Conservation (phyloP, 768 basidiomycete genomes). For the Sarcodon sp. region DNA sequence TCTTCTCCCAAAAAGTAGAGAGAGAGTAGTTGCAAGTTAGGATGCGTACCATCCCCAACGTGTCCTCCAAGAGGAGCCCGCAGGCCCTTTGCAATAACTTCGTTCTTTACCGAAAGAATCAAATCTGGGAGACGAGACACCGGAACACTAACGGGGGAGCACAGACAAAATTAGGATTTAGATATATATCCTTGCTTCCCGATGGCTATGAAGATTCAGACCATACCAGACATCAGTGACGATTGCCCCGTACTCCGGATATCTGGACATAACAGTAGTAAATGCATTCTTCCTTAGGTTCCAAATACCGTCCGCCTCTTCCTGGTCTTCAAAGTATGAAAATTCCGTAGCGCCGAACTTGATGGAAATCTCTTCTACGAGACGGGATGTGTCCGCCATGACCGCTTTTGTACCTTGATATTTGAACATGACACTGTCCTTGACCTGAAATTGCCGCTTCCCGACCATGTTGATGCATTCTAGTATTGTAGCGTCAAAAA, state of each 20-base stretch:
- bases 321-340: not conserved
- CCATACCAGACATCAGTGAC: too few relatives aligned
- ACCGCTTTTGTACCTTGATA: not conserved
- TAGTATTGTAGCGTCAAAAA: conserved; percentile 39
- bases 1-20: not conserved
- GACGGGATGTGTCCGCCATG: too few relatives aligned
- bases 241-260: too few relatives aligned
- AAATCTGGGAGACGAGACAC: conserved; percentile 58
- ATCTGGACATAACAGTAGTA: too few relatives aligned
- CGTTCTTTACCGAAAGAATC: conserved; percentile 69
- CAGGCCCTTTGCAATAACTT: conserved; percentile 45
- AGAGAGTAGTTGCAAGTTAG: conserved; percentile 10
- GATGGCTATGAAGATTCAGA: too few relatives aligned
- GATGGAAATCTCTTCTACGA: too few relatives aligned
- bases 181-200: too few relatives aligned
- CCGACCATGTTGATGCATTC: not conserved
- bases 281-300: too few relatives aligned
- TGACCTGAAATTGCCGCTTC: not conserved
- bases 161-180: too few relatives aligned
- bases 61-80: conserved; percentile 70
- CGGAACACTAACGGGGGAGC: conserved; percentile 34
- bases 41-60: conserved; percentile 54
- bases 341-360: too few relatives aligned
- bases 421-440: conserved; percentile 35
- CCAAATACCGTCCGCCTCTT: too few relatives aligned